phyloP scores from a whole-genome alignment of 208 protist genomes.

The Trypanosoma boissoni region DNA sequence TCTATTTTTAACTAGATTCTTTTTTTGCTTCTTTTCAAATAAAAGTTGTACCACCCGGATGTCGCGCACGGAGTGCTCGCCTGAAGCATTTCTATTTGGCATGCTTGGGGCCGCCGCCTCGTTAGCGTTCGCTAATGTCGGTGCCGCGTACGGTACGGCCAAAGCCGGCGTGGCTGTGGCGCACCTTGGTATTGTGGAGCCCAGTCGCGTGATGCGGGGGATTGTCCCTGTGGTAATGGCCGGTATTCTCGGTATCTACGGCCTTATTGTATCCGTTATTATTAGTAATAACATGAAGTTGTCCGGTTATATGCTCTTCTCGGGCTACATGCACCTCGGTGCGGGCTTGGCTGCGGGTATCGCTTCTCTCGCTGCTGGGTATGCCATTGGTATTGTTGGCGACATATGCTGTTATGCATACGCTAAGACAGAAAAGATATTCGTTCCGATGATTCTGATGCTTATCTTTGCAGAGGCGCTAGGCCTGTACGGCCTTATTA shows the following conservation, averaged over 20 bases:
- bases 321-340: slow-evolving; percentile 95
- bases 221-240: slow-evolving; percentile 92
- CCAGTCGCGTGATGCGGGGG: slow-evolving; percentile 92
- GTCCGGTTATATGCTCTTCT: slow-evolving; percentile 58
- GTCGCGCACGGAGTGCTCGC: too few relatives aligned
- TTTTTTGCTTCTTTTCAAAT: too few relatives aligned
- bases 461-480: slow-evolving; percentile 99
- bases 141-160: slow-evolving; percentile 97
- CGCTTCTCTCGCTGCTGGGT: slow-evolving; percentile 94
- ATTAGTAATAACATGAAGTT: slow-evolving; percentile 86
- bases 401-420: slow-evolving; percentile 94
- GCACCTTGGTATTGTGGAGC: slow-evolving; percentile 95
- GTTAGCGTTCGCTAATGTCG: slow-evolving; percentile 91
- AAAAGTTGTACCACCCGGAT: too few relatives aligned
- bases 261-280: slow-evolving; percentile 85
- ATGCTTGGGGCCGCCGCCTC: slow-evolving; percentile 92
- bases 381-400: slow-evolving; percentile 99
- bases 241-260: slow-evolving; percentile 93
- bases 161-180: slow-evolving; percentile 97
- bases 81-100: slow-evolving; percentile 92
- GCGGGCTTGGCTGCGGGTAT: slow-evolving; percentile 96
- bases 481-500: too few relatives aligned
- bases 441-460: slow-evolving; percentile 99
- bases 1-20: slow-evolving; percentile 24
- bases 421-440: slow-evolving; percentile 96